These are phyloP conservation scores for Xylariaceae sp. DNA, from an alignment of 2,329 filamentous ascomycete species.

Conservation along the genomic window DNA sequence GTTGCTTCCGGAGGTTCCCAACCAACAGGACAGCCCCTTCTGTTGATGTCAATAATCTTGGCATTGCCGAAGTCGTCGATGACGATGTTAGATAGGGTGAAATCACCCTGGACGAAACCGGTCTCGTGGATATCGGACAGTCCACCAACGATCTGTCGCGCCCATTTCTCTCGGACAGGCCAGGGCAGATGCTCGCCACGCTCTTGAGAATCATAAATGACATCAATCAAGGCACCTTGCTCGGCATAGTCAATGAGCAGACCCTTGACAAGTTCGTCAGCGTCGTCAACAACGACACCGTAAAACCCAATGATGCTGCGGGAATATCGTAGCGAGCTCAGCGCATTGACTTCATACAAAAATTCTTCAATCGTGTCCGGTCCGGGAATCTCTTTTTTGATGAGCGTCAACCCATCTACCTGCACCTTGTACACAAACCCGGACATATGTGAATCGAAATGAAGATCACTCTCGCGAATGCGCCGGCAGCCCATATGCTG, in stretches of 20 bases:
- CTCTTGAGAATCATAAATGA: conserved; percentile 74
- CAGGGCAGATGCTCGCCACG: conserved; percentile 57
- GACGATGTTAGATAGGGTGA: conserved; percentile 95
- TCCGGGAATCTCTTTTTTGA: conserved; percentile 97
- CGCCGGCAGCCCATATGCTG: conserved; percentile 65
- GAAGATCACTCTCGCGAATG: conserved; percentile 69
- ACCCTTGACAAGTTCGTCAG: conserved; percentile 71
- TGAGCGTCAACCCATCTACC: conserved; percentile 64
- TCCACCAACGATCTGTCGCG: conserved; percentile 82
- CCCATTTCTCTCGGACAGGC: conserved; percentile 78
- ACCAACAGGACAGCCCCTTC: conserved; percentile 91
- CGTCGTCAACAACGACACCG: conserved; percentile 81
- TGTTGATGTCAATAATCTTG: conserved; percentile 98
- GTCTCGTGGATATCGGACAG: conserved; percentile 91
- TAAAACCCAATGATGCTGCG: conserved; percentile 79
- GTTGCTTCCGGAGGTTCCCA: conserved; percentile 96
- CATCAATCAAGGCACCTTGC: conserved; percentile 81
- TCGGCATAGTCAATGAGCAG: conserved; percentile 85
- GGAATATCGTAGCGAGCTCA: conserved; percentile 71
- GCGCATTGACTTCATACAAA: conserved; percentile 92
- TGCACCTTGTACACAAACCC: conserved; percentile 95
- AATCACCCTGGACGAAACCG: conserved; percentile 95
- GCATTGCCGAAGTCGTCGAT: conserved; percentile 80
- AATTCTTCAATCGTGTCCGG: conserved; percentile 96
- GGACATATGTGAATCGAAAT: conserved; percentile 89